Conservation (phyloP, 2,329 filamentous ascomycete species). For the Parafenestella ontariensis region DNA sequence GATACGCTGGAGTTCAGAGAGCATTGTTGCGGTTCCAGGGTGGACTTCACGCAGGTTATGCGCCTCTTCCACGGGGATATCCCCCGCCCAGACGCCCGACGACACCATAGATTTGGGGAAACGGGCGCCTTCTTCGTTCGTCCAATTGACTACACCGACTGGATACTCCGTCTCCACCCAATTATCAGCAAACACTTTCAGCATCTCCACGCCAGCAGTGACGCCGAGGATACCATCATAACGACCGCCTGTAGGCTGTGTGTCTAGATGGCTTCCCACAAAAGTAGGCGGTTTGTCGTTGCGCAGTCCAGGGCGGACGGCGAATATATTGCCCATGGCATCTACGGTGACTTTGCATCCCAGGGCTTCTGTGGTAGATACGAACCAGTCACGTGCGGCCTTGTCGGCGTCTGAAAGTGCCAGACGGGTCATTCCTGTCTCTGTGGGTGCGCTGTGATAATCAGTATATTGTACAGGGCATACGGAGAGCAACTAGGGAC, state of each 20-base stretch:
- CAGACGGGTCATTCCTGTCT: slow-evolving; percentile 80
- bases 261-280: slow-evolving; percentile 70
- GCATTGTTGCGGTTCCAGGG: slow-evolving; percentile 67
- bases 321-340: slow-evolving; percentile 82
- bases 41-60: slow-evolving; percentile 69
- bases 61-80: slow-evolving; percentile 66
- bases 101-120: slow-evolving; percentile 78
- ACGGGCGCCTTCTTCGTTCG: slow-evolving; percentile 81
- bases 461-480: slow-evolving; percentile 10
- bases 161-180: slow-evolving; percentile 72
- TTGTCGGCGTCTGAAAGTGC: slow-evolving; percentile 75
- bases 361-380: slow-evolving; percentile 65
- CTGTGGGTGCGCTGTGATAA: slow-evolving; percentile 57
- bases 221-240: slow-evolving; percentile 83
- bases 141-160: slow-evolving; percentile 80
- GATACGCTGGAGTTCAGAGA: slow-evolving; percentile 73
- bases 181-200: slow-evolving; percentile 72
- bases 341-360: slow-evolving; percentile 74
- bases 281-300: slow-evolving; percentile 68
- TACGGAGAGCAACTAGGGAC: no score
- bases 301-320: slow-evolving; percentile 68
- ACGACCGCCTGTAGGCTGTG: slow-evolving; percentile 66
- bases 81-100: slow-evolving; percentile 79
- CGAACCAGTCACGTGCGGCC: slow-evolving; percentile 77
- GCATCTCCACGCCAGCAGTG: slow-evolving; percentile 74